Base-by-base conservation (phyloP, 2,329 filamentous ascomycete genomes). In the Dactylella cylindrospora region DNA sequence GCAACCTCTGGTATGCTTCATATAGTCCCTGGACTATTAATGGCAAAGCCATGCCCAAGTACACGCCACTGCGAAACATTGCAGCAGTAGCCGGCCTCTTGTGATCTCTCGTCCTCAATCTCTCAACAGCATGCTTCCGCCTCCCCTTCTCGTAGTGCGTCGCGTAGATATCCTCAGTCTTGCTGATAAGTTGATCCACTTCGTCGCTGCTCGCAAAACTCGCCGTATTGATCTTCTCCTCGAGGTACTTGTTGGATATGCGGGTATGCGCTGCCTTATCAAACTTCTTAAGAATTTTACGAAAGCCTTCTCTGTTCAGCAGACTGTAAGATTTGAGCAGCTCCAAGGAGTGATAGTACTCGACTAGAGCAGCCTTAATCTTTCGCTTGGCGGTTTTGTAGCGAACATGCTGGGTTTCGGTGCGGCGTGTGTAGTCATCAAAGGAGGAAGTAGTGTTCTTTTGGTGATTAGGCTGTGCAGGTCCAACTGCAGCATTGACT, bases 241-340 rank as follows among this genome's bases (percentile, higher is more conserved):
- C 85, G 81, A 96, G 87, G 72, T 91, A 97, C 22, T 85, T 81
- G 70, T 86, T 80, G 0, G 85, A 80, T 0, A 88, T 88, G 8
- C 85, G 81, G 32, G 89, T 85, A 68, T 90, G 82, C 53, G 90
- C 83, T 1, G 86, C 83, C 75, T 97, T 98, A 77, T 97, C 90
- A 71, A 94, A 97, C 74, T 98, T 98, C 73, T 98, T 98, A 74
- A 95, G 96, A 71, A 98, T 89, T 73, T 98, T 98, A 25, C 90
- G 84, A 70, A 97, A 97, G 0, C 90, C 93, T 0, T 89, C 95
- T 41, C 89, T 82, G 72, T 98, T 98, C 10, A 96, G 78, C 17
- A 95, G 76, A 1, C 90, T 85, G 69, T 95, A 98, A 0, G 88
- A 87, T 74, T 96, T 97, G 59, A 98, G 79, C 38, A 97, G 76